Conservation (phyloP, 1,284 basidiomycete genomes). For the Ceratobasidium sp. region DNA sequence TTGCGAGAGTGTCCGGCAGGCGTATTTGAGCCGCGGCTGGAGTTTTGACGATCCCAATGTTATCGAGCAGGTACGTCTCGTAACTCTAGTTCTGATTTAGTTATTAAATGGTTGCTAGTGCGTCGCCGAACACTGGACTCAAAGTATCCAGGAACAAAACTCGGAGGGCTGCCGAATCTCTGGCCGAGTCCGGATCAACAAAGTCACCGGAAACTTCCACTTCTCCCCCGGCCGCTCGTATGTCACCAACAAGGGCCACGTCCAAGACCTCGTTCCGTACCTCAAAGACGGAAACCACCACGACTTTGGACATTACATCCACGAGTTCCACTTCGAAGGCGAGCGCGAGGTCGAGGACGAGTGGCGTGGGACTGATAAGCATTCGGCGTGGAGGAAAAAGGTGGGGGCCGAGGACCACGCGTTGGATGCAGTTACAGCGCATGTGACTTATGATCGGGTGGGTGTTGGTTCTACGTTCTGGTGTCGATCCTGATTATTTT, state of each 20-base stretch:
- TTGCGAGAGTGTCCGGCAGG: no score
- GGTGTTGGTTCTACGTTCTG: slow-evolving; percentile 11
- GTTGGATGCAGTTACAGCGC: slow-evolving; percentile 75
- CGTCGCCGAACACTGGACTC: no score
- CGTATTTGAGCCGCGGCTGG: no score
- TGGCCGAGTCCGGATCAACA: no score
- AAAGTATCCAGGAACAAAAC: no score
- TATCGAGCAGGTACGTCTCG: no score
- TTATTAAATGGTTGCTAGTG: no score
- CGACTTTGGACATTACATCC: slow-evolving; percentile 89
- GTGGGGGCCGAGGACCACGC: slow-evolving; percentile 84
- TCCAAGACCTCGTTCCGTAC: slow-evolving; percentile 97
- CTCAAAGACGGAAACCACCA: slow-evolving; percentile 86
- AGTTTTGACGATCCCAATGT: no score
- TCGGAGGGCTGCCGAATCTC: no score
- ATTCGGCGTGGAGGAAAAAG: slow-evolving; percentile 72
- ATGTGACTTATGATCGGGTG: slow-evolving; percentile 61
- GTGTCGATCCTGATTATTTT: background rate
- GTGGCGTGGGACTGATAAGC: slow-evolving; percentile 60
- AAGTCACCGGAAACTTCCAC: no score
- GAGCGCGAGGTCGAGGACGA: slow-evolving; percentile 77
- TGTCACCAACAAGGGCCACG: slow-evolving; percentile 84
- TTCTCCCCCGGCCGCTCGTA: slow-evolving; percentile 90
- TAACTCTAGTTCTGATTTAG: no score
- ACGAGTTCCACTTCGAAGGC: slow-evolving; percentile 85